These are phyloP conservation scores for Spencermartinsiella ligniputridi DNA, from an alignment of 1,139 yeast genomes.

Conservation along the genomic window DNA sequence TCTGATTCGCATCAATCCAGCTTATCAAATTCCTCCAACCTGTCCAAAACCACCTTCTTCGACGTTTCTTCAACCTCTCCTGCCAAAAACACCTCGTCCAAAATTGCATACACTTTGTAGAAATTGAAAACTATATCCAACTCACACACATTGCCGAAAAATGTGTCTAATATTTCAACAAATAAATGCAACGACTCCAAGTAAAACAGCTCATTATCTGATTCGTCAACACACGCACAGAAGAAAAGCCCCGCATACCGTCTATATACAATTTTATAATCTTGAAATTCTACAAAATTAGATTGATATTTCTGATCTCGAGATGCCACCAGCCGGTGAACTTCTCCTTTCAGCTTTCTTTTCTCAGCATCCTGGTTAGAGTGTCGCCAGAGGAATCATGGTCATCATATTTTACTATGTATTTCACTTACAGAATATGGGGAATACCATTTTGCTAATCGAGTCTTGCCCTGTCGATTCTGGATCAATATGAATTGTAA, in stretches of 20 bases:
- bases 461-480: constrained; percentile 89
- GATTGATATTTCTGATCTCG: constrained; percentile 76
- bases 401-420: background rate
- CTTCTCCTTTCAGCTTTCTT: constrained; percentile 50
- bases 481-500: constrained; percentile 75
- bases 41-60: constrained; percentile 66
- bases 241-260: constrained; percentile 91
- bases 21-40: constrained; percentile 42
- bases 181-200: constrained; percentile 82
- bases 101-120: constrained; percentile 81
- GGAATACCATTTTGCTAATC: constrained; percentile 78
- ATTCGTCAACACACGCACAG: constrained; percentile 68
- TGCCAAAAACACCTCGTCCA: constrained; percentile 78
- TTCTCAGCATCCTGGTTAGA: constrained; percentile 48
- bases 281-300: constrained; percentile 48
- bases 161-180: constrained; percentile 82
- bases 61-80: constrained; percentile 87
- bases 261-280: constrained; percentile 71
- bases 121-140: constrained; percentile 91
- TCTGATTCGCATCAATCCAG: too few species aligned
- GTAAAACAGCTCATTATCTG: constrained; percentile 76
- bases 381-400: too few species aligned
- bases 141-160: constrained; percentile 91
- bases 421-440: constrained; percentile 33
- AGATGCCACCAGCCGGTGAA: constrained; percentile 77